Conservation (phyloP, 2,329 filamentous ascomycete species). For the Peltaster fructicola region DNA sequence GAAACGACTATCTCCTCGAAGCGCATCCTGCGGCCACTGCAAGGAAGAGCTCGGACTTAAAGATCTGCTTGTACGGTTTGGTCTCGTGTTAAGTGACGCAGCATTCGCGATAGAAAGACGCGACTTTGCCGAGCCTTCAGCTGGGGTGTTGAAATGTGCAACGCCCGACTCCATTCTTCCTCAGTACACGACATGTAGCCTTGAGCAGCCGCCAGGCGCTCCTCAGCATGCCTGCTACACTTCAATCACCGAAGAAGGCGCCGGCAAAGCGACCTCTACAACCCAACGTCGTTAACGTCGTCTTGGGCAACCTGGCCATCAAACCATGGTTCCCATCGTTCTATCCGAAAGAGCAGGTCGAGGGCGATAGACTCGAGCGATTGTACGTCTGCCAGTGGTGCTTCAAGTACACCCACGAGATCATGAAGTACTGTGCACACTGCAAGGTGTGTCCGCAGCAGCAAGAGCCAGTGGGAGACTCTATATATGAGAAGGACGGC, state of each 20-base stretch:
- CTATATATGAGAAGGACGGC: conserved; percentile 61
- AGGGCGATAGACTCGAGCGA: conserved; percentile 26
- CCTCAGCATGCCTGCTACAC: not conserved
- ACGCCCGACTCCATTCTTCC: too few species aligned
- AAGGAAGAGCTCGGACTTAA: too few species aligned
- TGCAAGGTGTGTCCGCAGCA: conserved; percentile 27
- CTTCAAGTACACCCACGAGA: conserved; percentile 68
- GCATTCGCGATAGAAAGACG: too few species aligned
- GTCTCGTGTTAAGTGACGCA: too few species aligned
- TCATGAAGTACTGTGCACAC: conserved; percentile 31
- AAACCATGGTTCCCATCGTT: conserved; percentile 87
- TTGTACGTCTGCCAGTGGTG: conserved; percentile 84
- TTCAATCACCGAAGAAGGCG: conserved; percentile 6
- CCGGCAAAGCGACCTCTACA: too few species aligned
- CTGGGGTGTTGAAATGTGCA: too few species aligned
- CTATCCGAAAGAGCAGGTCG: conserved; percentile 50
- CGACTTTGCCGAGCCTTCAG: too few species aligned
- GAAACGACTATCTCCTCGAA: too few species aligned
- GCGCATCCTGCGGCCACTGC: too few species aligned
- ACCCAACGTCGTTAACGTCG: conserved; percentile 72
- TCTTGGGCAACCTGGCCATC: conserved; percentile 69
- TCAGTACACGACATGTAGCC: too few species aligned
- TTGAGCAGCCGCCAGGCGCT: too few species aligned
- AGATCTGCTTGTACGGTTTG: too few species aligned
- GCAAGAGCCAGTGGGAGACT: conserved; percentile 41